Evolutionary conservation across 1,284 basidiomycete genomes (phyloP), one percentile per base, ranked within the genome.

Genomic region (Ustilago vetiveriae): DNA sequence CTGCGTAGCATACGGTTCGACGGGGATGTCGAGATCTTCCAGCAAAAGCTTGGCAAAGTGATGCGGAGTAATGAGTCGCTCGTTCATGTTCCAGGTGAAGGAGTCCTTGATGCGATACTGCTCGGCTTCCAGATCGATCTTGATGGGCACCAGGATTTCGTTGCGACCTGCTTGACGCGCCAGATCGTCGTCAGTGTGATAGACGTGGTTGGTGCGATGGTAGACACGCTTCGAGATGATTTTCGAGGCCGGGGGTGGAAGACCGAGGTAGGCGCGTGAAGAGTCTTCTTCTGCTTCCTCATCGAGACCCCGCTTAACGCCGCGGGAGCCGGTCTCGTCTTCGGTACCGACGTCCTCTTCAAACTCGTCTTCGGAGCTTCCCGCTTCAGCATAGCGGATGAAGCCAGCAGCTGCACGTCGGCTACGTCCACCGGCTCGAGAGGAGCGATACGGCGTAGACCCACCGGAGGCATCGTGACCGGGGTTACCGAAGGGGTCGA

Each of bases 71-170:
- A 94, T 88, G 67, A 92, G 85, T 11, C 82, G 79, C 74, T 87
- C 86, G 85, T 91, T 88, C 47, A 94, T 83, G 78, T 98, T 96
- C 95, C 95, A 98, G n/a, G 93, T 87, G 82, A 98, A 98, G 69
- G 90, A 90, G 78, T 98, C 95, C 54, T 93, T 89, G 80, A 98
- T 89, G 75, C 94, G 87, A 78, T 92, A 90, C 0, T 90, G 90
- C 8, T 93, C 90, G 4, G 94, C 94, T 80, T 98, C 94, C 72
- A 97, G 89, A 77, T 98, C 94, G 57, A 98, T 90, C 42, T 92
- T 90, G 67, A 98, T 92, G 9, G 95, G 95, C 4, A 98, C 88
- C 23, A 95, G 87, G 3, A 89, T 85, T 5, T 90, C 87, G 22
- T 88, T 86, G 62, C 62, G 47, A 4, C 59, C 52, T 11, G 78